Conservation (phyloP, 345 rosid genomes). For the Populus euphratica region DNA sequence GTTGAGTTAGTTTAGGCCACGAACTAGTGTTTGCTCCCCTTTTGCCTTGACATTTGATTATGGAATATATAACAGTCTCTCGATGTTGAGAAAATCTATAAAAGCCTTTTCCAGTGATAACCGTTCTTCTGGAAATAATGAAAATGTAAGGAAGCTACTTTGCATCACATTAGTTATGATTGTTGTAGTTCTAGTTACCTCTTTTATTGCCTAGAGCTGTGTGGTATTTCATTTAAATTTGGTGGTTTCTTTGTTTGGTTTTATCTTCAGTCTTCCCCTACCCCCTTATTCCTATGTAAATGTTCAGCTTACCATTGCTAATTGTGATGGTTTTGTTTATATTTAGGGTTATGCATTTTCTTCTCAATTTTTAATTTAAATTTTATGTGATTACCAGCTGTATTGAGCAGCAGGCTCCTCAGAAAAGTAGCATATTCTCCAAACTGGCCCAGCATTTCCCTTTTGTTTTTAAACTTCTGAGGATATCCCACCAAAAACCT, state of each 20-base stretch:
- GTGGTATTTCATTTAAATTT: background rate
- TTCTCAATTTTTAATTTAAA: conserved; percentile 21
- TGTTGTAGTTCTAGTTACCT: background rate
- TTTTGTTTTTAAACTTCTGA: conserved; percentile 51
- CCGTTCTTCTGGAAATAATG: background rate
- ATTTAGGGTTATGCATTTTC: background rate
- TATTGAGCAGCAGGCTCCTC: conserved; percentile 27
- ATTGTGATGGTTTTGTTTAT: background rate
- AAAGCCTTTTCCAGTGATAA: background rate
- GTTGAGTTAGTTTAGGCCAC: conserved; percentile 1
- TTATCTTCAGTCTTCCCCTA: too few species aligned
- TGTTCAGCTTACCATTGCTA: too few species aligned
- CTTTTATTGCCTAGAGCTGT: background rate
- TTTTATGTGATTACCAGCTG: conserved; percentile 40
- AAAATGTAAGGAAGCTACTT: background rate
- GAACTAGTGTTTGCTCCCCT: background rate
- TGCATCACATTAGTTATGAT: background rate
- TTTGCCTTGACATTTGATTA: background rate
- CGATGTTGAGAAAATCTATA: background rate
- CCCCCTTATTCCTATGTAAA: too few species aligned
- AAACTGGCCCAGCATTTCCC: conserved; percentile 63
- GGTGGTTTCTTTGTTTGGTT: too few species aligned
- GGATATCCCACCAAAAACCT: conserved; percentile 34
- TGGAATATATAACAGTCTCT: background rate
- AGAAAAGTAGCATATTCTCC: conserved; percentile 52